Base-by-base conservation (phyloP, 2,329 filamentous ascomycete genomes). In the Aspergillus piperis region DNA sequence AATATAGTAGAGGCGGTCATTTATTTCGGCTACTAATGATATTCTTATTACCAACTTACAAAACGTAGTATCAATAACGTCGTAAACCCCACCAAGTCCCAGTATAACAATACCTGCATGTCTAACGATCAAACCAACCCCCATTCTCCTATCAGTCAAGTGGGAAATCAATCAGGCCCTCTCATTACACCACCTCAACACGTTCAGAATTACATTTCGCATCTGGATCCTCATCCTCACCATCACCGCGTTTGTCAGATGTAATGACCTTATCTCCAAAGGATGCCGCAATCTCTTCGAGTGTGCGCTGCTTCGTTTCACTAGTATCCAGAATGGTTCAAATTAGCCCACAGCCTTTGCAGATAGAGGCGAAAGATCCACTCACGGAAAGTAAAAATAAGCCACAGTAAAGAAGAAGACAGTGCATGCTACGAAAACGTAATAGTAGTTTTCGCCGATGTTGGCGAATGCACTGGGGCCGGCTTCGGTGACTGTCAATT, bases 381-480 rank as follows among this genome's bases (percentile, higher is more conserved):
- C 77, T 67, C 70, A 81, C 71, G 83, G 83, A 71, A 84, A 86
- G 67, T 80, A 85, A 54, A 84, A 77, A 67, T 82, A 86, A 0
- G 81, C 82, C 23, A 85, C 63, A 2, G 78, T 70, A 0, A 85
- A 67, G 71, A 84, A 86, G 71, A 85, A 80, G 1, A 73, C 25
- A 2, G 81, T 80, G 64, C 83, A 86, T 5, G 66, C 80, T 2
- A 85, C 82, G 61, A 86, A 86, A 17, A 86, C 83, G 61, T 86
- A 86, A 69, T 86, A 86, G 69, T 86, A 86, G 63, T 85, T 86
- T 64, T 86, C 80, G n/a, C 77, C 68, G 56, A 86, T 86, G 47
- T 78, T 84, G 13, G 81, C 81, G 64, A 86, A 85, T 0, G 84
- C 83, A 54, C 77, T 83, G 0, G 83, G 83, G 0, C 83, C 83